These are phyloP conservation scores for Tylopilus sp. DNA, from an alignment of 768 basidiomycete species.

Conservation along the genomic window DNA sequence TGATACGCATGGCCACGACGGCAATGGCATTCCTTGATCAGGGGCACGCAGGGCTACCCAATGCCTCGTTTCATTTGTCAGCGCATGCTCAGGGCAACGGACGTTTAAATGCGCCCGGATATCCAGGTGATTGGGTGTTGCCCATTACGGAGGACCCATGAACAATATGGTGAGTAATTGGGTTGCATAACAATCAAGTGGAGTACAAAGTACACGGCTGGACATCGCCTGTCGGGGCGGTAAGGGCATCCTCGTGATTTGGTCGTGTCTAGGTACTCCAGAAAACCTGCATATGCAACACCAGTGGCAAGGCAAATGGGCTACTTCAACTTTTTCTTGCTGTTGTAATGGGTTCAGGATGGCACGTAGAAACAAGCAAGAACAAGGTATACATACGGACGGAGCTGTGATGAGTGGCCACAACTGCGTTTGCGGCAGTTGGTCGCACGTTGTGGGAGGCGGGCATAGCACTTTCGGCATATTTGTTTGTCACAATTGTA, in stretches of 20 bases:
- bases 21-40: neutral
- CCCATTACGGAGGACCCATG: neutral
- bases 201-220: conserved; percentile 20
- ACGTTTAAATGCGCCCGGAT: neutral
- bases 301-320: conserved; percentile 17
- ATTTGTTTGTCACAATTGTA: conserved; percentile 99
- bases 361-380: neutral
- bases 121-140: neutral
- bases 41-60: neutral
- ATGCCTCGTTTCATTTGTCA: neutral
- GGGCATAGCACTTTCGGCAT: conserved; percentile 99
- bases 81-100: neutral
- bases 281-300: too few species aligned
- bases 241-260: neutral
- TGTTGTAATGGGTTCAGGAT: conserved; percentile 25
- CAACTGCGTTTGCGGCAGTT: conserved; percentile 97
- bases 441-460: conserved; percentile 97
- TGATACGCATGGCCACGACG: neutral
- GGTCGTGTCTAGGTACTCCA: conserved; percentile 9
- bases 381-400: conserved; percentile 59
- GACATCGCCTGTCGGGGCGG: neutral
- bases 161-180: conserved; percentile 8
- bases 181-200: conserved; percentile 17
- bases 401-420: conserved; percentile 87
- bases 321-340: conserved; percentile 97